These are phyloP conservation scores for Rhodotorula babjevae DNA, from an alignment of 768 basidiomycete genomes.

Conservation along the genomic window DNA sequence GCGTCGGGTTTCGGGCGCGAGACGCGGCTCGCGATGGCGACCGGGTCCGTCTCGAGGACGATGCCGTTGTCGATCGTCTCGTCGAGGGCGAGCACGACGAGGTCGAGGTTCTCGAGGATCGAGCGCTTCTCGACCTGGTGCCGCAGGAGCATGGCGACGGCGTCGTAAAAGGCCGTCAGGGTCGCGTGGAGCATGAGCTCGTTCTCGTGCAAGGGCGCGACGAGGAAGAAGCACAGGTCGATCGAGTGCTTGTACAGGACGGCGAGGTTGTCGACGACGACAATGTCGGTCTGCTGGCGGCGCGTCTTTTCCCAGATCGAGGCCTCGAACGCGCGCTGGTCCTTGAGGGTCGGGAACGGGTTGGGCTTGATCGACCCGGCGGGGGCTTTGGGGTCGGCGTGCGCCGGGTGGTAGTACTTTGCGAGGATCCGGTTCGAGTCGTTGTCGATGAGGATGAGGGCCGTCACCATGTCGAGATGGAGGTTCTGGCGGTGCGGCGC, in stretches of 20 bases:
- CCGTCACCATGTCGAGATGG: constrained; percentile 71
- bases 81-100: constrained; percentile 86
- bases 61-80: constrained; percentile 98
- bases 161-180: constrained; percentile 77
- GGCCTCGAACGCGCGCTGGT: constrained; percentile 93
- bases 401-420: constrained; percentile 86
- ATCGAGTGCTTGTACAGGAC: constrained; percentile 89
- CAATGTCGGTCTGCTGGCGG: constrained; percentile 86
- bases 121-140: constrained; percentile 93
- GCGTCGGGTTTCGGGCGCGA: constrained; percentile 80
- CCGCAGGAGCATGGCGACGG: constrained; percentile 74
- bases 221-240: constrained; percentile 90
- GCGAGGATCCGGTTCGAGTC: constrained; percentile 92
- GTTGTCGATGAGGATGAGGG: constrained; percentile 86
- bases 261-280: constrained; percentile 82
- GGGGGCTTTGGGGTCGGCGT: constrained; percentile 44
- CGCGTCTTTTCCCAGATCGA: constrained; percentile 92
- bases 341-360: constrained; percentile 60
- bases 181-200: constrained; percentile 92
- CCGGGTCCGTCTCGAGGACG: constrained; percentile 91
- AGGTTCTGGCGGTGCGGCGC: constrained; percentile 16
- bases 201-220: constrained; percentile 81
- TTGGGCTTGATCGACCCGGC: constrained; percentile 44
- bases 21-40: constrained; percentile 91
- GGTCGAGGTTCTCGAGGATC: constrained; percentile 86